Evolutionary conservation across 768 basidiomycete genomes (phyloP), one percentile per base, ranked within the genome.

Genomic region (Auriscalpium microsporum): DNA sequence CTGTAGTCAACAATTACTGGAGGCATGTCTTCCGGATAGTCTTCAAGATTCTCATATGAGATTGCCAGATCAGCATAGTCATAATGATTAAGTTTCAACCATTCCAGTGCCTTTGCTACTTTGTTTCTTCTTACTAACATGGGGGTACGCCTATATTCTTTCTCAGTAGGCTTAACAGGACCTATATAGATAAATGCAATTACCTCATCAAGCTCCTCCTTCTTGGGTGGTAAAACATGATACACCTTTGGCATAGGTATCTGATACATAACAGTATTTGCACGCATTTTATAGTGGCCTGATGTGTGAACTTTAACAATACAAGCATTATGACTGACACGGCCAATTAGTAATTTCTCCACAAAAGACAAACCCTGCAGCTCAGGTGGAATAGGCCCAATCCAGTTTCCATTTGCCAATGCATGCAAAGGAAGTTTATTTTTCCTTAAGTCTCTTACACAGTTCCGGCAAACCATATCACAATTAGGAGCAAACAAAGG

Each of bases 121-220:
- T 57, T 56, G n/a, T 56, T 50, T 5, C 46, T 34, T 28, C 56
- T 21, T 4, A 59, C 52, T 14, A 62, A 42, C 17, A 64, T 51
- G 7, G 56, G 63, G n/a, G 61, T 21, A 65, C 64, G 19, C 63
- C 68, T 16, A 58, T 63, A 38, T 23, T 59, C 53, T 57, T 55
- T 44, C 64, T 56, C 3, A 55, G 62, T 61, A 68, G 73, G 17
- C 48, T 19, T 5, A 48, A 21, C 9, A 69, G 56, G 50, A 65
- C 69, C 72, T 4, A 72, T 56, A n/a, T 73, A 61, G 1, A 73
- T 67, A 10, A 65, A 56, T 0, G 66, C 58, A 16, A 72, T 53
- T 0, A 69, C 60, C 4, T 71, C 65, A 50, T 69, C 64, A 10
- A 75, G n/a, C 4, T 75, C 71, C 2, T 62, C 58, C 2, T 28